A percentile compares a stretch with the other conserved stretches of the same genome.
Conservation (phyloP, 2,329 filamentous ascomycete species). For the Sclerotinia subarctica region DNA sequence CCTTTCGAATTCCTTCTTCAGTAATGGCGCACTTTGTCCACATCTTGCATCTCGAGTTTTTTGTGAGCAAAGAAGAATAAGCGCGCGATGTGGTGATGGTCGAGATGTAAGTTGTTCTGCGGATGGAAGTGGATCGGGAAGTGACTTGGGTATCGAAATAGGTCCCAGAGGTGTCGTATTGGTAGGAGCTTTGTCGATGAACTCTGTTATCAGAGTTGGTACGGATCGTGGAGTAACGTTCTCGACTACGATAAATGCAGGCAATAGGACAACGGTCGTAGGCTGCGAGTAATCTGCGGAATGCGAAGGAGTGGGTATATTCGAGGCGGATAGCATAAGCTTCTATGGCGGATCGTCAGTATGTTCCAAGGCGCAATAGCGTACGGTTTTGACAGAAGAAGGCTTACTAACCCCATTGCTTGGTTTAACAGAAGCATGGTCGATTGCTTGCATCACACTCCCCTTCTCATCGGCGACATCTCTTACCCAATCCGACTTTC, state of each 20-base stretch:
- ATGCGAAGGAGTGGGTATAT: constrained; percentile 77
- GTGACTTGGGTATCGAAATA: constrained; percentile 45
- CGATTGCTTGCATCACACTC: constrained; percentile 76
- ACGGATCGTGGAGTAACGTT: constrained; percentile 76
- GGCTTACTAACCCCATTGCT: constrained; percentile 61
- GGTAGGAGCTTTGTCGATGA: constrained; percentile 71
- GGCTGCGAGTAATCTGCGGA: constrained; percentile 61
- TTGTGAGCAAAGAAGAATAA: constrained; percentile 93
- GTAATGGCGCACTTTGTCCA: constrained; percentile 85
- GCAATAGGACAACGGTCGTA: constrained; percentile 79
- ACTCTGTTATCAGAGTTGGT: constrained; percentile 65
- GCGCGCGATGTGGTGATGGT: constrained; percentile 74
- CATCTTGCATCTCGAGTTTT: constrained; percentile 92
- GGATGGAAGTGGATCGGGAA: constrained; percentile 36
- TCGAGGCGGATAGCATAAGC: constrained; percentile 87
- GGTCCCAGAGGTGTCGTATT: constrained; percentile 65
- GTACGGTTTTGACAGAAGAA: background rate
- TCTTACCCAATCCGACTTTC: constrained; percentile 90
- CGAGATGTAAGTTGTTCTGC: constrained; percentile 51
- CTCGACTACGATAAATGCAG: constrained; percentile 78
- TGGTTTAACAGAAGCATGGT: constrained; percentile 52
- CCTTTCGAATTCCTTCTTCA: constrained; percentile 85
- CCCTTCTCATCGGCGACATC: constrained; percentile 86
- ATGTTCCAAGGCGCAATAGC: constrained; percentile 26
- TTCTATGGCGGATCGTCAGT: constrained; percentile 49